A percentile compares a stretch with the other conserved stretches of the same genome.
Conservation (phyloP, 148 eudicot species). For the Camellia granthamiana region DNA sequence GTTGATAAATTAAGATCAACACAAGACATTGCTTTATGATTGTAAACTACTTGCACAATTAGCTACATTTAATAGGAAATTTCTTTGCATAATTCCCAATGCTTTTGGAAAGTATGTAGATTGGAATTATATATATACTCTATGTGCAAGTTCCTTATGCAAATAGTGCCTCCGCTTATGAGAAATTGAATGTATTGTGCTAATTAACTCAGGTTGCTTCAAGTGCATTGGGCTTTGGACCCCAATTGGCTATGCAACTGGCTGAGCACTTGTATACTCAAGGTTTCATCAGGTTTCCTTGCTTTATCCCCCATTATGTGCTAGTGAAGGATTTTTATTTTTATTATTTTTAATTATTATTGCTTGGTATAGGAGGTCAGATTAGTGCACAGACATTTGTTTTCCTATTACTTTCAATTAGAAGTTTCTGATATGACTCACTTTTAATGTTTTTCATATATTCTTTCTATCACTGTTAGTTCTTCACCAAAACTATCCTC, state of each 20-base stretch:
- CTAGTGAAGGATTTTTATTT: not conserved
- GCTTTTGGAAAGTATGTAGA: not conserved
- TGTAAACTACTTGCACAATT: not conserved
- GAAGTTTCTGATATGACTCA: not conserved
- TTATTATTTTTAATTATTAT: not conserved
- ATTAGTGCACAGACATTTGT: not conserved
- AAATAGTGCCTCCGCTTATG: not conserved
- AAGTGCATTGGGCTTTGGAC: conserved; percentile 87
- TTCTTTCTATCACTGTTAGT: not conserved
- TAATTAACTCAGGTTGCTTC: conserved; percentile 75
- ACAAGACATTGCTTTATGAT: not conserved
- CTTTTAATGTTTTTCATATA: not conserved
- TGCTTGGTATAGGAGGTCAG: not conserved
- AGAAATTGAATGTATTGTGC: conserved; percentile 13
- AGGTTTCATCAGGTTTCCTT: conserved; percentile 81
- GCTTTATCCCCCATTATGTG: conserved; percentile 5
- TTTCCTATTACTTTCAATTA: not conserved
- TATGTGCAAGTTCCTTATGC: not conserved
- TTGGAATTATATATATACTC: not conserved
- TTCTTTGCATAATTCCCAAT: not conserved
- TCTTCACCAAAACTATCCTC: not conserved
- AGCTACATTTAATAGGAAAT: not conserved
- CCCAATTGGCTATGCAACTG: conserved; percentile 89
- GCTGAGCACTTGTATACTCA: conserved; percentile 96
- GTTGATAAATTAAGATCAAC: not conserved